phyloP scores from a whole-genome alignment of 1,284 basidiomycete species.

The Irpex rosettiformis region DNA sequence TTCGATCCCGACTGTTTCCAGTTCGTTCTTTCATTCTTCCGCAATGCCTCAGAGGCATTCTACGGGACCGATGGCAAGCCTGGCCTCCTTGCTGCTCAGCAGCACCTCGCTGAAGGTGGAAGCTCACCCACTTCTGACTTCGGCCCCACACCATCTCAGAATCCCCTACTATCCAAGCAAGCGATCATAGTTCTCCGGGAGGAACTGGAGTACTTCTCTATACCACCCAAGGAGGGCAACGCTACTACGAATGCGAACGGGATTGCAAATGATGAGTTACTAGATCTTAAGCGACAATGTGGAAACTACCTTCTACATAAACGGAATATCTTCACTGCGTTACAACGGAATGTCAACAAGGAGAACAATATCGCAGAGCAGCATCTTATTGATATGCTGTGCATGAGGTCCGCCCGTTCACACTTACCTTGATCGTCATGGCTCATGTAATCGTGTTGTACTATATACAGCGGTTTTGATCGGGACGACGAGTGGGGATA shows the following conservation, averaged over 20 bases:
- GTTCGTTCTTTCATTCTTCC: constrained; percentile 92
- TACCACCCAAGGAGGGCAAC: constrained; percentile 70
- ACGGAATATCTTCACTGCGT: constrained; percentile 92
- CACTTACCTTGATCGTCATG: constrained; percentile 4
- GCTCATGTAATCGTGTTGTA: constrained; percentile 3
- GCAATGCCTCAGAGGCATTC: constrained; percentile 83
- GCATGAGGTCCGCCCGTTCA: constrained; percentile 79
- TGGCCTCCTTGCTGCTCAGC: constrained; percentile 78
- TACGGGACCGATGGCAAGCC: constrained; percentile 81
- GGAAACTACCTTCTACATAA: constrained; percentile 88
- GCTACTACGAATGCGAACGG: constrained; percentile 75
- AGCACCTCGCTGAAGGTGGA: constrained; percentile 60
- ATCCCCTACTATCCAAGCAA: constrained; percentile 93
- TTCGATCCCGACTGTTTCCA: constrained; percentile 97
- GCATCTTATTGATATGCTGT: constrained; percentile 99
- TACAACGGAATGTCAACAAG: constrained; percentile 98
- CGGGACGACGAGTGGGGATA: constrained; percentile 97
- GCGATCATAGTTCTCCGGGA: constrained; percentile 98
- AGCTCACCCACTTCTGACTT: constrained; percentile 59
- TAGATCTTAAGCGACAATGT: constrained; percentile 79
- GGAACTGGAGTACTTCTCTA: constrained; percentile 97
- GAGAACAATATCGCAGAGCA: constrained; percentile 99
- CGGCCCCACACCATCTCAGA: constrained; percentile 66
- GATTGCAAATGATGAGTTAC: constrained; percentile 70
- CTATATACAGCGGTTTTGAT: constrained; percentile 80